A percentile compares a stretch with the other conserved stretches of the same genome.
phyloP scores from a whole-genome alignment of 345 rosid species.

The Garcia nutans region DNA sequence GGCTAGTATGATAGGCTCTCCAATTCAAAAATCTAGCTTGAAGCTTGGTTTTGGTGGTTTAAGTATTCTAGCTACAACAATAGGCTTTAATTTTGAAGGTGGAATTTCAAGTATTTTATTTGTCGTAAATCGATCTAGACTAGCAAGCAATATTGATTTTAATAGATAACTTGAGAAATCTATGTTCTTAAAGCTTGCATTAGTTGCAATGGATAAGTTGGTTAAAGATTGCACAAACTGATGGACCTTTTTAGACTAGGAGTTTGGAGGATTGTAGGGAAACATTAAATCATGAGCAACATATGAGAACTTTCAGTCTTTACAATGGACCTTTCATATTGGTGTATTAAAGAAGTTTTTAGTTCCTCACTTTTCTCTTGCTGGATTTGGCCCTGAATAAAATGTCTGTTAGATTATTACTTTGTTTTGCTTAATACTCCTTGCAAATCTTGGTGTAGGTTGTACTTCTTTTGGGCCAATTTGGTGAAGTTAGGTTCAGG shows the following conservation, averaged over 20 bases:
- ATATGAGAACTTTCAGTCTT: too few species aligned
- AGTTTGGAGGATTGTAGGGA: too few species aligned
- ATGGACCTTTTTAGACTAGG: too few species aligned
- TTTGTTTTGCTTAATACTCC: slow-evolving; percentile 9
- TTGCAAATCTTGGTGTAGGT: slow-evolving; percentile 47
- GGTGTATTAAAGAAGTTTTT: too few species aligned
- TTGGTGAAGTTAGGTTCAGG: slow-evolving; percentile 81
- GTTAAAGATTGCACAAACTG: slow-evolving; percentile 50
- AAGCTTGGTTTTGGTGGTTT: slow-evolving; percentile 67
- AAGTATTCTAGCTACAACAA: slow-evolving; percentile 37
- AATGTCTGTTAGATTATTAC: neutral
- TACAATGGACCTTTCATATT: too few species aligned
- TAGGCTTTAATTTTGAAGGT: slow-evolving; percentile 50
- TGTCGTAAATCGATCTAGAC: slow-evolving; percentile 33
- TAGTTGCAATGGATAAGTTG: slow-evolving; percentile 83
- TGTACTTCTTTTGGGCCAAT: slow-evolving; percentile 67
- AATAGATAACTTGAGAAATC: slow-evolving; percentile 62
- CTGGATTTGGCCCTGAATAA: too few species aligned
- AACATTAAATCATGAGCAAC: too few species aligned
- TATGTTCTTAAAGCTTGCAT: slow-evolving; percentile 73
- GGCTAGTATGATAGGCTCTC: slow-evolving; percentile 34
- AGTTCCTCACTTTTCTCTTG: too few species aligned
- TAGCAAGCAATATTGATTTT: slow-evolving; percentile 39
- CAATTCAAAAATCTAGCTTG: slow-evolving; percentile 63
- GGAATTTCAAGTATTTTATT: slow-evolving; percentile 44